phyloP scores from a whole-genome alignment of 495 filamentous ascomycete genomes.

The Daldinia caldariorum region DNA sequence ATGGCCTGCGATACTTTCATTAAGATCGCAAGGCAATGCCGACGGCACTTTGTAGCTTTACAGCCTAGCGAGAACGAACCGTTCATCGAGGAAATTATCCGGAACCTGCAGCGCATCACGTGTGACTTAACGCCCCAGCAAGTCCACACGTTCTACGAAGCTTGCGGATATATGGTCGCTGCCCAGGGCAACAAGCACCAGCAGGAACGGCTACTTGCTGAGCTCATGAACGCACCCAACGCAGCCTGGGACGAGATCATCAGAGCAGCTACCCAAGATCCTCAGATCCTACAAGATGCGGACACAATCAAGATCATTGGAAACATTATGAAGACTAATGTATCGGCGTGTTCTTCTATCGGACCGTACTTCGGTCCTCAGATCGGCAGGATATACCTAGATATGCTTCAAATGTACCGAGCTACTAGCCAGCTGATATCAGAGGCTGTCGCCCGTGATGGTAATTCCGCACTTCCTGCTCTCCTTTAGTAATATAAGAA shows the following conservation, averaged over 20 bases:
- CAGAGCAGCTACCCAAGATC: slow-evolving; percentile 78
- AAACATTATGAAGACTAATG: slow-evolving; percentile 99
- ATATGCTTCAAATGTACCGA: slow-evolving; percentile 99
- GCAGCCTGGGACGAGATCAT: slow-evolving; percentile 96
- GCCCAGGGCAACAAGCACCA: slow-evolving; percentile 92
- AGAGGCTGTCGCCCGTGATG: slow-evolving; percentile 84
- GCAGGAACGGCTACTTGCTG: slow-evolving; percentile 89
- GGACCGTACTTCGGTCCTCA: slow-evolving; percentile 99
- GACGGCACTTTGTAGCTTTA: slow-evolving; percentile 93
- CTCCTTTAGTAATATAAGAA: slow-evolving; percentile 32
- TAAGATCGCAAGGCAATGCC: slow-evolving; percentile 98
- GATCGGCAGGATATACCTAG: slow-evolving; percentile 95
- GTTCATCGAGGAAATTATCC: slow-evolving; percentile 98
- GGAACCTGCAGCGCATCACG: slow-evolving; percentile 93
- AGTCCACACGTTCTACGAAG: slow-evolving; percentile 98
- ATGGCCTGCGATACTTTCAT: slow-evolving; percentile 99
- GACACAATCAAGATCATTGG: slow-evolving; percentile 98
- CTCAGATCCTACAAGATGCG: slow-evolving; percentile 82
- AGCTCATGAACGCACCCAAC: slow-evolving; percentile 94
- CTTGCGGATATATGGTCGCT: slow-evolving; percentile 98
- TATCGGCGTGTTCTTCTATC: slow-evolving; percentile 94
- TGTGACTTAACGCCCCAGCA: slow-evolving; percentile 94
- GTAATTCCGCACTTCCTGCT: slow-evolving; percentile 58
- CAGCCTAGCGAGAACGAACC: slow-evolving; percentile 94
- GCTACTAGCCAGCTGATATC: slow-evolving; percentile 96